These are phyloP conservation scores for Paramecium tetraurelia DNA, from an alignment of 73 alveolate species.

Conservation along the genomic window DNA sequence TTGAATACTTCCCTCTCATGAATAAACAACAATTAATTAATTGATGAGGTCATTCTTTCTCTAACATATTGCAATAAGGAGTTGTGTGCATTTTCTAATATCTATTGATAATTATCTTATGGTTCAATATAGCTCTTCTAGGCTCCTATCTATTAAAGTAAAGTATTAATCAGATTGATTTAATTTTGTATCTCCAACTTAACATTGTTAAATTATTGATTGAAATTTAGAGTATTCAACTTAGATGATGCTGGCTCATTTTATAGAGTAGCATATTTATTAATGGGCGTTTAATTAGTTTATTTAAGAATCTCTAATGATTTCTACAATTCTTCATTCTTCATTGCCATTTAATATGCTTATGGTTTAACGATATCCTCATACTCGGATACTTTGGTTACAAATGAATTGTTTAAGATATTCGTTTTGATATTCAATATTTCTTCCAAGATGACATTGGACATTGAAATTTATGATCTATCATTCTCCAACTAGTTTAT, in stretches of 20 bases:
- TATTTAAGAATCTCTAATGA: background rate
- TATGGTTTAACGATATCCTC: background rate
- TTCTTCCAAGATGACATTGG: background rate
- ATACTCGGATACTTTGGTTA: background rate
- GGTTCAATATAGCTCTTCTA: background rate
- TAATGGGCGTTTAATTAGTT: background rate
- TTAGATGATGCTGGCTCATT: background rate
- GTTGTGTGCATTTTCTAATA: background rate
- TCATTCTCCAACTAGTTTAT: background rate
- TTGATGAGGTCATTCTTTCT: background rate
- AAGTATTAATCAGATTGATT: background rate
- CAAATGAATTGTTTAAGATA: background rate
- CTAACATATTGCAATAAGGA: background rate
- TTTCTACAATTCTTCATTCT: background rate
- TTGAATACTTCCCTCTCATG: background rate
- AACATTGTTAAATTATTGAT: background rate
- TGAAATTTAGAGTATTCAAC: background rate
- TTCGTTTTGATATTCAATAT: background rate
- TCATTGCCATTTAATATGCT: background rate
- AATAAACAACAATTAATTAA: background rate
- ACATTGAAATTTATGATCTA: background rate
- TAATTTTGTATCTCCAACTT: background rate
- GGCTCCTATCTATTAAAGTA: background rate
- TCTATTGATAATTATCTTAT: background rate
- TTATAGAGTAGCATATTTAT: background rate